These are phyloP conservation scores for Dimocarpus longan DNA, from an alignment of 345 rosid species.

Conservation along the genomic window DNA sequence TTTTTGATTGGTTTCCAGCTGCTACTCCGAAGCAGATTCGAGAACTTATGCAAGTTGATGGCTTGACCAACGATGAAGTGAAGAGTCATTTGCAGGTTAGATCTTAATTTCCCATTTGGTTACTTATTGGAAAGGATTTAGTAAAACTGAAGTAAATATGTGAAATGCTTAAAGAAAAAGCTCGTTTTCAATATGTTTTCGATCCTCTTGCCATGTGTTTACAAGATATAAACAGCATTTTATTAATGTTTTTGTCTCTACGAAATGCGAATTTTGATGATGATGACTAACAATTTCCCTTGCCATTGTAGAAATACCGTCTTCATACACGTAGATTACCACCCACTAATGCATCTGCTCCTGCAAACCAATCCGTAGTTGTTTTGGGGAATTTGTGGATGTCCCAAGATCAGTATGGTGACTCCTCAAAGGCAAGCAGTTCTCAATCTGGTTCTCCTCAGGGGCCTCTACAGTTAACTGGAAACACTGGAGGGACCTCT, in stretches of 20 bases:
- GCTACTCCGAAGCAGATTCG: constrained; percentile 98
- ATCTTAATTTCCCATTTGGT: constrained; percentile 9
- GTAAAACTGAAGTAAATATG: constrained; percentile 12
- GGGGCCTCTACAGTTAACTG: constrained; percentile 75
- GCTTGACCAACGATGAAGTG: constrained; percentile 96
- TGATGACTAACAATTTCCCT: constrained; percentile 8
- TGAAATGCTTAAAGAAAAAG: constrained; percentile 1
- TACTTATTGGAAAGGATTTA: not conserved
- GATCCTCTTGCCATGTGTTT: not conserved
- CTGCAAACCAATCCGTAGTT: constrained; percentile 51
- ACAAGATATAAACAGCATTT: not conserved
- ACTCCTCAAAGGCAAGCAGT: constrained; percentile 51
- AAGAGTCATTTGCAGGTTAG: constrained; percentile 96
- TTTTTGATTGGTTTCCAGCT: constrained; percentile 45
- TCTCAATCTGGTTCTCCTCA: constrained; percentile 76
- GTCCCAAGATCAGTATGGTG: constrained; percentile 54
- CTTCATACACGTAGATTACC: constrained; percentile 61
- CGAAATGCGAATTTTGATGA: not conserved
- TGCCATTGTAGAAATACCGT: constrained; percentile 71
- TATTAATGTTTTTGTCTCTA: not conserved
- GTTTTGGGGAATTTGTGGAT: constrained; percentile 64
- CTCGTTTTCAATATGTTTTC: not conserved
- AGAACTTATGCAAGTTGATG: constrained; percentile 94
- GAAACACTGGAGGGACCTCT: constrained; percentile 55
- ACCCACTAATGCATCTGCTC: constrained; percentile 27